Conservation (phyloP, 345 rosid genomes). For the Psidium friedrichsthalianum region DNA sequence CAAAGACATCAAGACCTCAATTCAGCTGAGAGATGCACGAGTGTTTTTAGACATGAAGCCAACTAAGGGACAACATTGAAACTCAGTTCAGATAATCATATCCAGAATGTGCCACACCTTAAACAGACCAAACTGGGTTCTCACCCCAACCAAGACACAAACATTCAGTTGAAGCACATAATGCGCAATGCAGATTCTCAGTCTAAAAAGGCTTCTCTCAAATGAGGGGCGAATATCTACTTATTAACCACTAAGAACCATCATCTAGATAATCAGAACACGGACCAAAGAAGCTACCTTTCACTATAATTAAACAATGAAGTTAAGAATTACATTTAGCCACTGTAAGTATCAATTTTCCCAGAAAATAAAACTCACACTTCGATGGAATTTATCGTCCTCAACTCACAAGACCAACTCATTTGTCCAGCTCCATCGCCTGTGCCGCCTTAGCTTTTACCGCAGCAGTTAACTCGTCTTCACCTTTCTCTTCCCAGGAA, state of each 20-base stretch:
- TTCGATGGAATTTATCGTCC: neutral
- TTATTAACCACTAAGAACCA: neutral
- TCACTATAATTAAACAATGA: neutral
- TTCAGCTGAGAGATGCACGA: neutral
- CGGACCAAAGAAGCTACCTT: neutral
- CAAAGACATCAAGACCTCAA: neutral
- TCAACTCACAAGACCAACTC: conserved; percentile 4
- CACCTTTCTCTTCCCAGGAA: conserved; percentile 80
- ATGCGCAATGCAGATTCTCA: neutral
- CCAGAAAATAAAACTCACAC: neutral
- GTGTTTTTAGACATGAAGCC: neutral
- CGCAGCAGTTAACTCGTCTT: conserved; percentile 66
- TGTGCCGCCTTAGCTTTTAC: conserved; percentile 87
- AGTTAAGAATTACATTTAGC: neutral
- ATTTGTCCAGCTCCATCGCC: conserved; percentile 92
- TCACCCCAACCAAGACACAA: neutral
- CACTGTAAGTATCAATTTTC: neutral
- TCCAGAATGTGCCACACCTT: neutral
- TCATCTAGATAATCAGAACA: neutral
- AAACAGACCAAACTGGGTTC: neutral
- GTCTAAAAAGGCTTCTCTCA: neutral
- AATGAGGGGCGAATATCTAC: neutral
- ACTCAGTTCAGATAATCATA: neutral
- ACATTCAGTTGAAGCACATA: neutral
- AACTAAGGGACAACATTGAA: neutral